phyloP scores from a whole-genome alignment of 495 filamentous ascomycete species.

The Tetracladium marchalianum region DNA sequence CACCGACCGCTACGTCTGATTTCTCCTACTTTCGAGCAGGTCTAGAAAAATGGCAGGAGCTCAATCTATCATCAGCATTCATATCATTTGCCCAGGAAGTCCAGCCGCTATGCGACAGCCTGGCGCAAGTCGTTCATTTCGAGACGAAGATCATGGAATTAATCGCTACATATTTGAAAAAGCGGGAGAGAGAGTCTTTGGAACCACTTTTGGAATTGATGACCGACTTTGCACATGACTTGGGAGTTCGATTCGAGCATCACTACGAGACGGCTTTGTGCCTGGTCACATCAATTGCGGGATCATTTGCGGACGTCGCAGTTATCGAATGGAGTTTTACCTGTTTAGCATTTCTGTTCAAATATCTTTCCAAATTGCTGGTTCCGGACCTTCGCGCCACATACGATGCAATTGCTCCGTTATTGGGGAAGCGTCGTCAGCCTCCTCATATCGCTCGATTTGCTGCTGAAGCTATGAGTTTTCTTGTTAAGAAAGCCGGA shows the following conservation, averaged over 20 bases:
- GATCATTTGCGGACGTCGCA: constrained; percentile 47
- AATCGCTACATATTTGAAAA: constrained; percentile 68
- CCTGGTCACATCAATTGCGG: constrained; percentile 48
- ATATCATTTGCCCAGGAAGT: constrained; percentile 62
- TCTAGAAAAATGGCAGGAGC: constrained; percentile 79
- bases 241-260: constrained; percentile 80
- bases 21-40: constrained; percentile 70
- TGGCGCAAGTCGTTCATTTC: constrained; percentile 84
- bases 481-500: constrained; percentile 80
- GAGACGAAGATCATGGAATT: constrained; percentile 73
- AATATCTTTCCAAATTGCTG: constrained; percentile 80
- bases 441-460: constrained; percentile 81
- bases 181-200: constrained; percentile 60
- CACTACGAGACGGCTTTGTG: constrained; percentile 65
- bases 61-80: constrained; percentile 79
- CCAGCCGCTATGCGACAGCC: constrained; percentile 69
- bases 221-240: constrained; percentile 83
- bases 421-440: constrained; percentile 74
- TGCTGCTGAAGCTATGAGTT: constrained; percentile 89
- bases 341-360: constrained; percentile 91
- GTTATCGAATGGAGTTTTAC: constrained; percentile 95
- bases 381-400: constrained; percentile 78
- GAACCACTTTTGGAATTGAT: constrained; percentile 80
- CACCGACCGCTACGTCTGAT: constrained; percentile 41
- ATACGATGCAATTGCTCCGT: constrained; percentile 69